Base-by-base conservation (phyloP, 2,329 filamentous ascomycete species). In the Ceratocystis alfenasii region DNA sequence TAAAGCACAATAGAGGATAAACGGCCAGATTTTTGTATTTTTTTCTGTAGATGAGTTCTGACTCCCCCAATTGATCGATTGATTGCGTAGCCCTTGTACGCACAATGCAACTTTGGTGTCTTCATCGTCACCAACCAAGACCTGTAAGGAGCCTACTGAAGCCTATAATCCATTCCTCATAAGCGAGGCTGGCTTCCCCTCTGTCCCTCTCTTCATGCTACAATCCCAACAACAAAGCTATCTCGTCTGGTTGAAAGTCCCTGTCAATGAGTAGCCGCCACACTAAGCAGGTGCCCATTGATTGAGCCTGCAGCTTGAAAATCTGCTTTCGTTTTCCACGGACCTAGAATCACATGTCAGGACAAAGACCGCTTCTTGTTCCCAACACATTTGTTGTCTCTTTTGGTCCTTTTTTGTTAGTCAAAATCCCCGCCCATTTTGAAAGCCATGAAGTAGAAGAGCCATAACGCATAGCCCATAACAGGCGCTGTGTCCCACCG, bases 321-420 rank as follows among this genome's bases (percentile, higher is more conserved):
- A 59, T 25, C 53, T 59, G 17, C 53, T 10, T 36, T 30, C n/a
- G 10, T 12, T 28, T 36, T 20, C 25, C 7, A 57, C 10, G 53
- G 53, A 57, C 25, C 53, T 6, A 30, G 53, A 33, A 57, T 57
- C 53, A 57, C 53, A 57, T 57, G 53, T 57, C 25, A 57, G 28
- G 30, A 30, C 53, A 20, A 33, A 50, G 46, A 22, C 53, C 22
- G 4, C 53, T 57, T 41, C 4, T 30, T 57, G 53, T 30, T 57
- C 53, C 53, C 53, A 57, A 57, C 53, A 57, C 20, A 30, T n/a
- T 12, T 57, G 12, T 57, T 30, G 55, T 28, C 30, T 17, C 55
- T 30, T 30, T 22, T 20, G 10, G 48, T 10, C 6, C 48, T 5
- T 22, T 20, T 20, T 50, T 22, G 22, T 22, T 15, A 33, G 50